Evolutionary conservation across 2,329 filamentous ascomycete species (phyloP).

Genomic region (Zymoseptoria ardabiliae): DNA sequence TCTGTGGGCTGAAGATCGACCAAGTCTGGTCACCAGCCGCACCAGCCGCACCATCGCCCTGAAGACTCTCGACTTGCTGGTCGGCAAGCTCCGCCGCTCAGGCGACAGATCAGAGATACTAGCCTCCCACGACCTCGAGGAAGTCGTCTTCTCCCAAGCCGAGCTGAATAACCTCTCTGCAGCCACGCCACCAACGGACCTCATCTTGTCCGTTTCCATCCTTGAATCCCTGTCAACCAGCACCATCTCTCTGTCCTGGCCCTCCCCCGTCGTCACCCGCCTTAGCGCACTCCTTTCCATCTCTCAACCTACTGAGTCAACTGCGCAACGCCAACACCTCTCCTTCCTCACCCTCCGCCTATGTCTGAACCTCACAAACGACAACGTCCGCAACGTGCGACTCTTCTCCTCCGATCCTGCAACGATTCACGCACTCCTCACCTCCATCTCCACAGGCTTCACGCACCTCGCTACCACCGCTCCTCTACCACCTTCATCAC

Average conservation of each 20-base stretch:
- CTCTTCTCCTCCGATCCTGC: conserved; percentile 51
- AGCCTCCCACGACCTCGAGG: conserved; percentile 16
- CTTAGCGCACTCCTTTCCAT: conserved; percentile 13
- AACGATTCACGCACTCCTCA: conserved; percentile 40
- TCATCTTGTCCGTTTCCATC: conserved; percentile 40
- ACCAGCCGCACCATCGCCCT: conserved; percentile 59
- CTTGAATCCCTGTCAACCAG: conserved; percentile 27
- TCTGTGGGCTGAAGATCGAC: conserved; percentile 53
- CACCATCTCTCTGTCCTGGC: conserved; percentile 20
- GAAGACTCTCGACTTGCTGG: conserved; percentile 54
- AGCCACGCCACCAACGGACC: conserved; percentile 36
- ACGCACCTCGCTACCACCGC: conserved; percentile 3
- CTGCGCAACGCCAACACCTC: conserved; percentile 12
- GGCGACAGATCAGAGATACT: conserved; percentile 46
- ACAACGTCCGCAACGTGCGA: conserved; percentile 60
- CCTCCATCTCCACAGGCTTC: conserved; percentile 23
- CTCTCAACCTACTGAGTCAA: conserved; percentile 6
- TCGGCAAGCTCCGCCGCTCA: conserved; percentile 40
- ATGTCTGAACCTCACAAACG: conserved; percentile 80
- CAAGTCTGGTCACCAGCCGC: conserved; percentile 52
- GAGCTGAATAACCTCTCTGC: conserved; percentile 7
- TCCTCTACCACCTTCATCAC: background rate
- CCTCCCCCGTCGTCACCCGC: conserved; percentile 13
- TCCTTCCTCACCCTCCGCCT: conserved; percentile 54
- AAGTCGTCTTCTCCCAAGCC: conserved; percentile 11